These are phyloP conservation scores for Cenchrus fungigraminus DNA, from an alignment of 176 grass and related monocot species.

Conservation along the genomic window DNA sequence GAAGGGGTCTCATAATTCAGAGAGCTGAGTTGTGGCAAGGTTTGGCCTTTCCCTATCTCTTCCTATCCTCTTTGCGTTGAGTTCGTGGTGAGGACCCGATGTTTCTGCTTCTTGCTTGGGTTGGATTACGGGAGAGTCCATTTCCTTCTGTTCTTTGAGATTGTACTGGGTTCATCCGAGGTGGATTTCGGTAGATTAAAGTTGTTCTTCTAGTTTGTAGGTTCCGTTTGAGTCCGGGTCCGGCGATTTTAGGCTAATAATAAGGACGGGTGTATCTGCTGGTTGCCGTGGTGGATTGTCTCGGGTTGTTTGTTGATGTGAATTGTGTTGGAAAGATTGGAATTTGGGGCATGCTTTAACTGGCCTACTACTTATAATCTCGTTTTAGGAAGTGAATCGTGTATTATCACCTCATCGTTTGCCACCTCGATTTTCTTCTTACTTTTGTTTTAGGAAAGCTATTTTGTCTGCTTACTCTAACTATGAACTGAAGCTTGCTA, in stretches of 20 bases:
- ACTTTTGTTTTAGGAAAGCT: conserved; percentile 6
- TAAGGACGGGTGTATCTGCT: neutral
- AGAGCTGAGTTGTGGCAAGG: conserved; percentile 13
- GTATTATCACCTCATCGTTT: neutral
- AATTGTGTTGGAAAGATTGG: conserved; percentile 26
- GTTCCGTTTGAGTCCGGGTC: neutral
- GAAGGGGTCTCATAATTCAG: neutral
- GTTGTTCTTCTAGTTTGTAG: neutral
- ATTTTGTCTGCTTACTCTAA: neutral
- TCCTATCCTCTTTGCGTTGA: neutral
- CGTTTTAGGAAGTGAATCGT: neutral
- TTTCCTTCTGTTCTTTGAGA: neutral
- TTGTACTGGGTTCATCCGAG: neutral
- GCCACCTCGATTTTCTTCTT: neutral
- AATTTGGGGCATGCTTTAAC: neutral
- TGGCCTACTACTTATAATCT: neutral
- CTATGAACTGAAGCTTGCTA: neutral
- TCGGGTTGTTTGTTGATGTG: neutral
- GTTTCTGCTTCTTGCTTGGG: conserved; percentile 27
- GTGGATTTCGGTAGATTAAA: neutral
- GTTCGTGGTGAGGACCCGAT: conserved; percentile 8
- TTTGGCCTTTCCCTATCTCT: neutral
- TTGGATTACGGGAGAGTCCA: neutral
- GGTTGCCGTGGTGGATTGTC: neutral
- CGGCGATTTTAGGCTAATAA: neutral